A percentile compares a stretch with the other conserved stretches of the same genome.
phyloP scores from a whole-genome alignment of 495 filamentous ascomycete genomes.

The Aspergillus campestris region DNA sequence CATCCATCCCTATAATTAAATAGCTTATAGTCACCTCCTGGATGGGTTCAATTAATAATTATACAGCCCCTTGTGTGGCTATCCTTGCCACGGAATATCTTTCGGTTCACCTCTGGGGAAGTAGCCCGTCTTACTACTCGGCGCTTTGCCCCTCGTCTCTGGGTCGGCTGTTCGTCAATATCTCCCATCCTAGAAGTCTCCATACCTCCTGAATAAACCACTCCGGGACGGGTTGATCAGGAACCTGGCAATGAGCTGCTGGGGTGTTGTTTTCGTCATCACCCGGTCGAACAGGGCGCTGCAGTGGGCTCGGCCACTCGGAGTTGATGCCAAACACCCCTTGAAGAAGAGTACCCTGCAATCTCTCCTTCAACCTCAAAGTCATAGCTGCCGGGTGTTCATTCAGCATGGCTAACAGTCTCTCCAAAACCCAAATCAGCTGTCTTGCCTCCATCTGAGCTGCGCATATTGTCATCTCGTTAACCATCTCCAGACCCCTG shows the following conservation, averaged over 20 bases:
- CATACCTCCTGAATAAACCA: constrained; percentile 44
- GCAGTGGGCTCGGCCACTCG: constrained; percentile 13
- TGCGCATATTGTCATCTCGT: constrained; percentile 11
- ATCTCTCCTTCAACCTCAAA: constrained; percentile 15
- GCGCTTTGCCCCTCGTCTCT: too few species aligned
- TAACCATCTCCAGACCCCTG: constrained; percentile 17
- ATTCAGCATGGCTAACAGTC: constrained; percentile 19
- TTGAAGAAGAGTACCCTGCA: constrained; percentile 36
- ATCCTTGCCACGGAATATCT: too few species aligned
- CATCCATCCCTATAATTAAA: too few species aligned
- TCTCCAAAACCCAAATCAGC: constrained; percentile 32
- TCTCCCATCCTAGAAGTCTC: constrained; percentile 43
- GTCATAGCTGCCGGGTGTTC: constrained; percentile 10
- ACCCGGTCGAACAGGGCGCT: constrained; percentile 15
- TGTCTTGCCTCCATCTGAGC: constrained; percentile 25
- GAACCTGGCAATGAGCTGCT: background rate
- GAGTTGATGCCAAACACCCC: constrained; percentile 30
- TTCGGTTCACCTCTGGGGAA: too few species aligned
- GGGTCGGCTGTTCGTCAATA: constrained; percentile 12
- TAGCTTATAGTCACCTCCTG: too few species aligned
- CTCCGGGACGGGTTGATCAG: constrained; percentile 20
- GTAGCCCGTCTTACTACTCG: too few species aligned
- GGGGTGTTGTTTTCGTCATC: constrained; percentile 7
- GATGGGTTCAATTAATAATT: too few species aligned
- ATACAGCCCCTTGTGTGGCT: too few species aligned